These are phyloP conservation scores for Trichoderma lentiforme DNA, from an alignment of 2,329 filamentous ascomycete genomes.

Conservation along the genomic window DNA sequence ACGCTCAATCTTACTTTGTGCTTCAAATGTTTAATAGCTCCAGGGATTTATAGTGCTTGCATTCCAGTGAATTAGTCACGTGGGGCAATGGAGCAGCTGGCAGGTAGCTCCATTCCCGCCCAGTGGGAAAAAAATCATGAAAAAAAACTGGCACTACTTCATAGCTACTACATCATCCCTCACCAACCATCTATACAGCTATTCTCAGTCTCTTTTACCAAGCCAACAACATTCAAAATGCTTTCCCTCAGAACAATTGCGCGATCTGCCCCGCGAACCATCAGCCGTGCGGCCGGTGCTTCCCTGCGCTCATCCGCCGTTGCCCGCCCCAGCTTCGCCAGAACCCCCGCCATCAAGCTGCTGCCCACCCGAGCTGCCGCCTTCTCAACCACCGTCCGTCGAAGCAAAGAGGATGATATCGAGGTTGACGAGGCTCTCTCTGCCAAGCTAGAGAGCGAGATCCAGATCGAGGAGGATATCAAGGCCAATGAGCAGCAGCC, in stretches of 20 bases:
- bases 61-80: slow-evolving; percentile 11
- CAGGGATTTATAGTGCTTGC: slow-evolving; percentile 3
- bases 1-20: not conserved
- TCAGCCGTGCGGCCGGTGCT: slow-evolving; percentile 55
- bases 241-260: slow-evolving; percentile 64
- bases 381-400: slow-evolving; percentile 41
- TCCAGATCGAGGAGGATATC: slow-evolving; percentile 79
- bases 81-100: not conserved
- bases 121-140: not conserved
- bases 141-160: not conserved
- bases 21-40: not conserved
- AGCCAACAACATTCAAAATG: slow-evolving; percentile 45
- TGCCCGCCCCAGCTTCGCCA: slow-evolving; percentile 49
- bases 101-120: not conserved
- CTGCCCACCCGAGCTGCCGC: slow-evolving; percentile 44
- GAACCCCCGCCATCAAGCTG: slow-evolving; percentile 37
- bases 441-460: slow-evolving; percentile 80
- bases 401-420: slow-evolving; percentile 32
- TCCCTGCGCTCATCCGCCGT: slow-evolving; percentile 48
- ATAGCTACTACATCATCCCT: slow-evolving; percentile 20
- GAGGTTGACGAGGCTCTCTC: slow-evolving; percentile 75
- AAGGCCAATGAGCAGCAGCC: slow-evolving; percentile 69
- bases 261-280: slow-evolving; percentile 63
- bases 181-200: slow-evolving; percentile 20
- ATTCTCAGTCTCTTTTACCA: slow-evolving; percentile 25